phyloP scores from a whole-genome alignment of 495 filamentous ascomycete genomes.

The Xylaria sp. region DNA sequence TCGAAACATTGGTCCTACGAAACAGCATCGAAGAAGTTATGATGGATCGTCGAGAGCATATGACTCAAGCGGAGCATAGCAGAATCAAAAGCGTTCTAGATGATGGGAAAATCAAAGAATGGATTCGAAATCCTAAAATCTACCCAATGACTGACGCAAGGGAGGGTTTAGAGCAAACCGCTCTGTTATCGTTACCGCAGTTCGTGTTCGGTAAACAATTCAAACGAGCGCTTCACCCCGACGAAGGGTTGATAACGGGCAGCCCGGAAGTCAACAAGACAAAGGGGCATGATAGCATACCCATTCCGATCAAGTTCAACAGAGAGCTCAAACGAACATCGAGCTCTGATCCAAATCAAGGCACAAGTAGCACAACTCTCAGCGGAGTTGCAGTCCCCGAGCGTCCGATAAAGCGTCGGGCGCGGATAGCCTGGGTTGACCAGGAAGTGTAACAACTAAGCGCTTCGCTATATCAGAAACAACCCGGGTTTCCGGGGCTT shows the following conservation, averaged over 20 bases:
- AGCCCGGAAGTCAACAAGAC: constrained; percentile 31
- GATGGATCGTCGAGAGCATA: constrained; percentile 71
- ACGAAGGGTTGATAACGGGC: constrained; percentile 44
- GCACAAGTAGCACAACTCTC: not conserved
- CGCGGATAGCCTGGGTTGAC: constrained; percentile 18
- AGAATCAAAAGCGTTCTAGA: constrained; percentile 76
- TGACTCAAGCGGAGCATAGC: constrained; percentile 77
- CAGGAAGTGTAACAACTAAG: constrained; percentile 8
- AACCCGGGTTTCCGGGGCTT: not conserved
- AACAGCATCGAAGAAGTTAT: constrained; percentile 89
- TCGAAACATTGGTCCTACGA: constrained; percentile 84
- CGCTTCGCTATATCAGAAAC: not conserved
- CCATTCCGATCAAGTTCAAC: constrained; percentile 13
- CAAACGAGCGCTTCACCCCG: constrained; percentile 43
- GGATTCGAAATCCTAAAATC: constrained; percentile 77
- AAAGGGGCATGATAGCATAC: not conserved
- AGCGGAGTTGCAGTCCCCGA: not conserved
- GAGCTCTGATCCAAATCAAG: constrained; percentile 9
- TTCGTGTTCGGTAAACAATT: constrained; percentile 64
- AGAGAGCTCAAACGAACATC: constrained; percentile 30
- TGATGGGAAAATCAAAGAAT: constrained; percentile 75
- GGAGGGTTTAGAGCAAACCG: constrained; percentile 60
- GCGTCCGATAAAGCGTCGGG: constrained; percentile 15
- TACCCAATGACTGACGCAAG: constrained; percentile 61
- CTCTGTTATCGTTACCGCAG: constrained; percentile 59